Conservation (phyloP, 805 yeast species). For the Starmerella roubikii region DNA sequence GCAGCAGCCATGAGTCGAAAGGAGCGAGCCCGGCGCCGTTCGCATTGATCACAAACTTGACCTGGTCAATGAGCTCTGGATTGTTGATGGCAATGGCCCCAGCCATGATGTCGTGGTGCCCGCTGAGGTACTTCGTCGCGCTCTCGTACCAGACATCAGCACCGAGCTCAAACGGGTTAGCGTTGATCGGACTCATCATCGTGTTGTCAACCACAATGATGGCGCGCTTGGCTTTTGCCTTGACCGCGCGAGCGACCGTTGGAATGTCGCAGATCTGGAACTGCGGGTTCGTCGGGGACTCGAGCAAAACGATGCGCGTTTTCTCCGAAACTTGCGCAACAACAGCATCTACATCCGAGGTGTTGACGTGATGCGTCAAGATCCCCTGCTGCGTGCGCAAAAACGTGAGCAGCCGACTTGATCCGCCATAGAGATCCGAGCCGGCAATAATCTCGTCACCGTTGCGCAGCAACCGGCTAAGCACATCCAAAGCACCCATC, state of each 20-base stretch:
- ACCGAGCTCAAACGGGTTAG: constrained; percentile 74
- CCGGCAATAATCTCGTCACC: constrained; percentile 93
- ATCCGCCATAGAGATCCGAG: constrained; percentile 89
- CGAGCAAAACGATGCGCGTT: constrained; percentile 72
- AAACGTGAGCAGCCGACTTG: constrained; percentile 70
- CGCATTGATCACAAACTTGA: constrained; percentile 71
- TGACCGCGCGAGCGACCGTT: constrained; percentile 52
- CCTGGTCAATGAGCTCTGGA: constrained; percentile 47
- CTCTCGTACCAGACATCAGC: constrained; percentile 88
- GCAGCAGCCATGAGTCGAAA: constrained; percentile 78
- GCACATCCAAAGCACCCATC: constrained; percentile 84
- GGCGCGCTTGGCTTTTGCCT: constrained; percentile 36
- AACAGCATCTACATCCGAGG: constrained; percentile 55
- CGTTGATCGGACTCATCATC: constrained; percentile 85
- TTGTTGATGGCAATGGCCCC: constrained; percentile 69
- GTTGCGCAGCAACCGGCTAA: constrained; percentile 55
- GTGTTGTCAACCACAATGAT: constrained; percentile 90
- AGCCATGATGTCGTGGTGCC: constrained; percentile 96
- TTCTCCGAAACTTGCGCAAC: constrained; percentile 39
- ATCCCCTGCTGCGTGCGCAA: constrained; percentile 50
- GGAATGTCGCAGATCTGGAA: constrained; percentile 76
- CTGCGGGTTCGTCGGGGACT: constrained; percentile 87
- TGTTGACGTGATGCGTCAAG: constrained; percentile 63
- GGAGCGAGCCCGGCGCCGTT: constrained; percentile 89
- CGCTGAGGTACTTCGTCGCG: constrained; percentile 83